A percentile compares a stretch with the other conserved stretches of the same genome.
These are phyloP conservation scores for Galeopsis tetrahit DNA, from an alignment of 257 asterid species.

Conservation along the genomic window DNA sequence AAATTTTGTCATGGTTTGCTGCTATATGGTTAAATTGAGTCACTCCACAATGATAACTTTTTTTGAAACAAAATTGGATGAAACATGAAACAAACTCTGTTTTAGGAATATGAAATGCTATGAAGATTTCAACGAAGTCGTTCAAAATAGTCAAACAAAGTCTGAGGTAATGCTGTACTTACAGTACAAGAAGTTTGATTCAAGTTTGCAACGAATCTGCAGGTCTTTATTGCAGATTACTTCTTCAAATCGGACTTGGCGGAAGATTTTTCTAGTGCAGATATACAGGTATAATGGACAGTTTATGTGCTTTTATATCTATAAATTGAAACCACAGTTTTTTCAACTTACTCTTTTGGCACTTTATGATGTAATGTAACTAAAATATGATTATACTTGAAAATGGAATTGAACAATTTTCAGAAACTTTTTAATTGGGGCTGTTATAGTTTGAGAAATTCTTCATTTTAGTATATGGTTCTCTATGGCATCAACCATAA, in stretches of 20 bases:
- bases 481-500: not conserved
- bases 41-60: not conserved
- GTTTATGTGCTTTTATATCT: conserved; percentile 7
- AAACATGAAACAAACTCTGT: not conserved
- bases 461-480: conserved; percentile 1
- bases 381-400: conserved; percentile 8
- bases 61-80: not conserved
- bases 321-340: conserved; percentile 6
- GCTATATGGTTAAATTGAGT: not conserved
- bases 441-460: not conserved
- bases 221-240: conserved; percentile 91
- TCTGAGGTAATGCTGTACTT: not conserved
- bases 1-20: not conserved
- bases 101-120: not conserved
- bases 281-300: conserved; percentile 66
- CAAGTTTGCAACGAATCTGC: conserved; percentile 42
- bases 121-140: conserved; percentile 15
- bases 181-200: conserved; percentile 24
- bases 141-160: not conserved
- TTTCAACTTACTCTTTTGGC: not conserved
- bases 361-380: conserved; percentile 10
- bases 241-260: conserved; percentile 82
- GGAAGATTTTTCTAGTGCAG: conserved; percentile 79
- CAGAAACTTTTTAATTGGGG: conserved; percentile 12
- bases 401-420: conserved; percentile 16